Percentiles rank a stretch among this genome's conserved stretches.
These are phyloP conservation scores for Cryptococcus amylolentus DNA, from an alignment of 1,284 basidiomycete genomes.

Conservation along the genomic window DNA sequence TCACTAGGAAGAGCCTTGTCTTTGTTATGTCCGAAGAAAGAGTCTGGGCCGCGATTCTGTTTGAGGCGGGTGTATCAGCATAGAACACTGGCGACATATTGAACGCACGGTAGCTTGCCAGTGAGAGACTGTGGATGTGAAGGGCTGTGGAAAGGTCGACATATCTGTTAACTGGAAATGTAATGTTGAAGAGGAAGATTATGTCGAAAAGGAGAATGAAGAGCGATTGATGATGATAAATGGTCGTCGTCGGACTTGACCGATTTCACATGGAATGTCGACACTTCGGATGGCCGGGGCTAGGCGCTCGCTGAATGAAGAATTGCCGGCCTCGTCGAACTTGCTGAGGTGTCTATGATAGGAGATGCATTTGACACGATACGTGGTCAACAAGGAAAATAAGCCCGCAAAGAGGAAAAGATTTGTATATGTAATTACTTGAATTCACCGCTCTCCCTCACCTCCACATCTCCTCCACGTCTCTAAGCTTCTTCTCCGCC, in stretches of 20 bases:
- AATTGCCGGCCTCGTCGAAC: no score
- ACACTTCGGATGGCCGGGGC: no score
- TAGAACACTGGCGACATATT: background rate
- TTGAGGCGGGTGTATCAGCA: background rate
- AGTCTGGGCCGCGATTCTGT: conserved; percentile 22
- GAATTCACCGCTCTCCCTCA: no score
- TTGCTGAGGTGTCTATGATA: no score
- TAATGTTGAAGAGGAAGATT: background rate
- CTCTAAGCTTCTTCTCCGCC: conserved; percentile 18
- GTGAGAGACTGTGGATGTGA: conserved; percentile 32
- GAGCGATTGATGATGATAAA: background rate
- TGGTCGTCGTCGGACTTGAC: background rate
- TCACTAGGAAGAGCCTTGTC: conserved; percentile 14
- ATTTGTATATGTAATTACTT: no score
- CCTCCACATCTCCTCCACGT: conserved; percentile 9
- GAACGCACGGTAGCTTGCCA: conserved; percentile 33
- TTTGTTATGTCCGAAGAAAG: conserved; percentile 27
- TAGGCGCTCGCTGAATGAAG: no score
- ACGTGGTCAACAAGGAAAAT: no score
- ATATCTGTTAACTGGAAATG: background rate
- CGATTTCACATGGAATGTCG: no score
- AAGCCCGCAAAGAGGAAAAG: no score
- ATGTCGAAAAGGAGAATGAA: background rate
- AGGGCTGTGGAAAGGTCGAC: conserved; percentile 24
- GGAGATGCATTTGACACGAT: no score